Percentiles rank a stretch among this genome's conserved stretches.
These are phyloP conservation scores for Mrakia frigida DNA, from an alignment of 768 basidiomycete genomes.

Conservation along the genomic window DNA sequence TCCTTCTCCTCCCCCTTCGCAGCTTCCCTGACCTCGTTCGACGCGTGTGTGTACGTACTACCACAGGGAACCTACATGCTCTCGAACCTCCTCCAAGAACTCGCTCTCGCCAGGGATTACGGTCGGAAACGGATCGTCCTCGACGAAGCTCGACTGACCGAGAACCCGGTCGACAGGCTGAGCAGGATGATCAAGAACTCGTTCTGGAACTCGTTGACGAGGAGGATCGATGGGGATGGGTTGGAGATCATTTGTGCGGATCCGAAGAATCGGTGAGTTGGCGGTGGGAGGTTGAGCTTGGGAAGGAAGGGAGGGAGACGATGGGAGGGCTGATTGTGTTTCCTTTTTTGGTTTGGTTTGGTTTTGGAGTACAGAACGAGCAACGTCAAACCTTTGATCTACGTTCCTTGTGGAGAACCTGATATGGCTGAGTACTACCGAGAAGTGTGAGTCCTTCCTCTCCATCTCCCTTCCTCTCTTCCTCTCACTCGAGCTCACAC, in stretches of 20 bases:
- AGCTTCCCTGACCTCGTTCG: neutral
- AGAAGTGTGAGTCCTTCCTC: constrained; percentile 55
- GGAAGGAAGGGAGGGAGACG: constrained; percentile 59
- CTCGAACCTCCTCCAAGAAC: constrained; percentile 96
- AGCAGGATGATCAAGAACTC: constrained; percentile 96
- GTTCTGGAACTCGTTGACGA: constrained; percentile 96
- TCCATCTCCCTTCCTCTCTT: too few species aligned
- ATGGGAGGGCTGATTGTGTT: neutral
- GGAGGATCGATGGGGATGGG: constrained; percentile 94
- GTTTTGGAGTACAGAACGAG: constrained; percentile 53
- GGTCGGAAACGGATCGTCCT: constrained; percentile 92
- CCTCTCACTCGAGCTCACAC: neutral
- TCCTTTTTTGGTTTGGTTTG: neutral
- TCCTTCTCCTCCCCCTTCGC: neutral
- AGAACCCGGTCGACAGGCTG: constrained; percentile 94
- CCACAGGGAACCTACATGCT: constrained; percentile 97
- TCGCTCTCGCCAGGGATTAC: constrained; percentile 92
- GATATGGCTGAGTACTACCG: constrained; percentile 93
- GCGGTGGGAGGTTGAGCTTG: too few species aligned
- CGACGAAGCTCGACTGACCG: constrained; percentile 95
- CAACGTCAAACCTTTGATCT: constrained; percentile 83
- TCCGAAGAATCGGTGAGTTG: constrained; percentile 68
- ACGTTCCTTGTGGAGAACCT: constrained; percentile 87
- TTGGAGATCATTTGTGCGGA: constrained; percentile 96
- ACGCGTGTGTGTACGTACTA: neutral